Evolutionary conservation across 2,329 filamentous ascomycete genomes (phyloP).

Genomic region (Penicillium digitatum): DNA sequence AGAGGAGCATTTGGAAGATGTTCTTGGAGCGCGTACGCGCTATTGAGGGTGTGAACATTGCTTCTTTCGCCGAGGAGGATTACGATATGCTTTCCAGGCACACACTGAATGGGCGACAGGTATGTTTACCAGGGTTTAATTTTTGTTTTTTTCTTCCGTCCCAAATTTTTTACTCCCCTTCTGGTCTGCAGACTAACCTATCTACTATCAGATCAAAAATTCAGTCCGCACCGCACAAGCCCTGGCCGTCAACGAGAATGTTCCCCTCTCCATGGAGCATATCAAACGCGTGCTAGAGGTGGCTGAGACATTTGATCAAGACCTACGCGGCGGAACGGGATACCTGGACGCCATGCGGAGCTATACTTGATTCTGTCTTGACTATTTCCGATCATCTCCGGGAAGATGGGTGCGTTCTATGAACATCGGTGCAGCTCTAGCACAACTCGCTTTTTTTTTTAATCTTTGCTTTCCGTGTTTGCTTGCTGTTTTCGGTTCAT

Average conservation of each 20-base stretch:
- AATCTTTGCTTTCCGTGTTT: not conserved
- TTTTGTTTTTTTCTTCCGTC: not conserved
- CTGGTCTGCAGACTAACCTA: not conserved
- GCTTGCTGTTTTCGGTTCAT: not conserved
- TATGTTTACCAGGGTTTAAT: conserved; percentile 36
- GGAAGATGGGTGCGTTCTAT: not conserved
- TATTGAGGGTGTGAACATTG: conserved; percentile 56
- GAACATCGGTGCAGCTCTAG: not conserved
- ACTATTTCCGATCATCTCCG: not conserved
- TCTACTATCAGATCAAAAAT: conserved; percentile 70
- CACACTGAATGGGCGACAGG: conserved; percentile 65
- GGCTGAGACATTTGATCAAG: conserved; percentile 74
- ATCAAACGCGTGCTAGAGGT: conserved; percentile 81
- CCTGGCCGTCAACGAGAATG: conserved; percentile 70
- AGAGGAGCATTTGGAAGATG: conserved; percentile 76
- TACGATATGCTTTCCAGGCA: conserved; percentile 63
- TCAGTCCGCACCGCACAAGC: conserved; percentile 78
- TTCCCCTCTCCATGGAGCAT: conserved; percentile 70
- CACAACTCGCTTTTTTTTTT: not conserved
- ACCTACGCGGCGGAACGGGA: conserved; percentile 74
- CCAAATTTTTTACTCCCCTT: not conserved
- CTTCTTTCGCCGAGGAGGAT: conserved; percentile 56
- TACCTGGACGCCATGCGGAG: conserved; percentile 81
- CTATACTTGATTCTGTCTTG: conserved; percentile 49
- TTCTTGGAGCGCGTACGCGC: conserved; percentile 71